Conservation (phyloP, 495 filamentous ascomycete genomes). For the Letharia columbiana region DNA sequence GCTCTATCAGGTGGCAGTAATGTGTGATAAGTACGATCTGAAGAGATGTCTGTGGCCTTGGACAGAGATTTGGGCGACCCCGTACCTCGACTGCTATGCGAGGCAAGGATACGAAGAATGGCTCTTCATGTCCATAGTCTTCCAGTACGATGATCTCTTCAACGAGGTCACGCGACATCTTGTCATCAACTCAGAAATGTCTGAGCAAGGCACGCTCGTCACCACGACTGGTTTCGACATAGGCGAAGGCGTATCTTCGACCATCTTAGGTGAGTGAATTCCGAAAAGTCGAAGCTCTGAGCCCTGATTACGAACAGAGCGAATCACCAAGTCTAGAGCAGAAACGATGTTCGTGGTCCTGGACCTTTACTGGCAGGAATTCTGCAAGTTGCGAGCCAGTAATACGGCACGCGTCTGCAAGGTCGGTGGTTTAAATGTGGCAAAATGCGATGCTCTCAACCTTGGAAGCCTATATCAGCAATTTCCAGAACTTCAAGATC, state of each 20-base stretch:
- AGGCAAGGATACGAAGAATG: background rate
- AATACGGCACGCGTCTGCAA: background rate
- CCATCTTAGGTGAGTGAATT: background rate
- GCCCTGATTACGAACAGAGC: background rate
- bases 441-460: background rate
- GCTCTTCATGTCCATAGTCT: slow-evolving; percentile 10
- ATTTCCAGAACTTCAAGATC: slow-evolving; percentile 6
- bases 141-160: background rate
- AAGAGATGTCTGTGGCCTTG: slow-evolving; percentile 9
- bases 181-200: slow-evolving; percentile 1
- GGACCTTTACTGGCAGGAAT: slow-evolving; percentile 5
- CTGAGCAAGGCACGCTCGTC: background rate
- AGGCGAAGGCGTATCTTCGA: slow-evolving; percentile 6
- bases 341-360: slow-evolving; percentile 1
- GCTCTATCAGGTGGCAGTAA: slow-evolving; percentile 2
- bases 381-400: background rate
- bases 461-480: slow-evolving; percentile 7
- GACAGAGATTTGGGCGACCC: background rate
- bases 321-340: background rate
- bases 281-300: background rate
- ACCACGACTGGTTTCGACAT: background rate
- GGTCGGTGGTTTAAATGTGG: background rate
- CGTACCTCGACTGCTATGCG: slow-evolving; percentile 1
- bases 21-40: slow-evolving; percentile 15
- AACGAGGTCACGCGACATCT: slow-evolving; percentile 3